These are phyloP conservation scores for Coccomyxa sp. DNA, from an alignment of 139 green algal genomes.

Conservation along the genomic window DNA sequence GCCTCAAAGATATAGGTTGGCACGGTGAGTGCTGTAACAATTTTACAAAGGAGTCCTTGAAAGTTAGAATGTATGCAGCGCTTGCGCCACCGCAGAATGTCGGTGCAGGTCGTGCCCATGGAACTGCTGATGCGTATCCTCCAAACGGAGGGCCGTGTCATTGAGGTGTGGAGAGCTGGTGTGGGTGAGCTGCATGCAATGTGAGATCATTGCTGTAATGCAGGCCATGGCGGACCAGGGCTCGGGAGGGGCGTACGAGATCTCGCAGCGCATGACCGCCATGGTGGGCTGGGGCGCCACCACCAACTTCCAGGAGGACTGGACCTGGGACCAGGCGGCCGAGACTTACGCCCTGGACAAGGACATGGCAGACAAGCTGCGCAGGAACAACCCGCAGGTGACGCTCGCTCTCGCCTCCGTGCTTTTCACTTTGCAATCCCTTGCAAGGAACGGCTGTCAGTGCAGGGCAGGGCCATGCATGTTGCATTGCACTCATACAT, in stretches of 20 bases:
- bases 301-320: slow-evolving; percentile 83
- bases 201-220: too few relatives aligned
- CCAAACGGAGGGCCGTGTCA: too few relatives aligned
- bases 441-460: not conserved
- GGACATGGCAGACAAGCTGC: slow-evolving; percentile 74
- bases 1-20: too few relatives aligned
- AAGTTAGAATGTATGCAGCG: too few relatives aligned
- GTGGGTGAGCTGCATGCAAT: too few relatives aligned
- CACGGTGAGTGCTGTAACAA: too few relatives aligned
- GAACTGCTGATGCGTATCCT: too few relatives aligned
- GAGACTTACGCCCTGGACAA: slow-evolving; percentile 90
- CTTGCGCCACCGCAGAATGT: too few relatives aligned
- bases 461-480: not conserved
- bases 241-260: slow-evolving; percentile 94
- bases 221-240: slow-evolving; percentile 88
- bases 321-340: slow-evolving; percentile 85
- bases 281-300: slow-evolving; percentile 95
- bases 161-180: too few relatives aligned
- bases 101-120: too few relatives aligned
- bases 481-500: not conserved
- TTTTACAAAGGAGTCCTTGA: too few relatives aligned
- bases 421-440: not conserved
- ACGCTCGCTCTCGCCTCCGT: not conserved
- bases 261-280: slow-evolving; percentile 89
- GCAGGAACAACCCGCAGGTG: slow-evolving; percentile 54